Evolutionary conservation across 768 basidiomycete species (phyloP).

Genomic region (Amanita subjunquillea): DNA sequence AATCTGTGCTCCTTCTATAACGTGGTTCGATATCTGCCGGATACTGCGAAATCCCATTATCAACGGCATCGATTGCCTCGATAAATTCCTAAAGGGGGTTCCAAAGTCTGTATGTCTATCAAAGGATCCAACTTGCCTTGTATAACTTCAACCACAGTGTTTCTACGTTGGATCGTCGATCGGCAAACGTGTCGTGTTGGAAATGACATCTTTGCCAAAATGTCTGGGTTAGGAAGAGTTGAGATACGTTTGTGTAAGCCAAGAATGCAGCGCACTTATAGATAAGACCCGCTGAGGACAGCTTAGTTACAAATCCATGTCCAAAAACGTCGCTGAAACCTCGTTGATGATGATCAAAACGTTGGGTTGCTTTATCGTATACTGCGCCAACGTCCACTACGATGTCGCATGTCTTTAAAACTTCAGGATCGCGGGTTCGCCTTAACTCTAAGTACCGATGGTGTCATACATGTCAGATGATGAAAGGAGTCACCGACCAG

Average conservation of each 20-base stretch:
- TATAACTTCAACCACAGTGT: slow-evolving; percentile 86
- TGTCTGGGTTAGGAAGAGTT: slow-evolving; percentile 39
- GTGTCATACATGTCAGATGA: slow-evolving; percentile 1
- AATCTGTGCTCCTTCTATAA: slow-evolving; percentile 74
- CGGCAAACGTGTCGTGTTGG: slow-evolving; percentile 40
- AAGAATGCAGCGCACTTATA: slow-evolving; percentile 64
- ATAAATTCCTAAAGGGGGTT: slow-evolving; percentile 62
- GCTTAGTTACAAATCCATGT: slow-evolving; percentile 76
- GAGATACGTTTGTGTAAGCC: not conserved
- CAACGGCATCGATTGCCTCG: slow-evolving; percentile 89
- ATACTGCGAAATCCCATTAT: slow-evolving; percentile 90
- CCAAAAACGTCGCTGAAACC: slow-evolving; percentile 90
- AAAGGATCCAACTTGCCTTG: slow-evolving; percentile 34
- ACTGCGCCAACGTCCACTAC: slow-evolving; percentile 94
- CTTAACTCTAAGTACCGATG: slow-evolving; percentile 38
- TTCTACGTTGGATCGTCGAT: slow-evolving; percentile 49
- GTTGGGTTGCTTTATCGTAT: slow-evolving; percentile 68
- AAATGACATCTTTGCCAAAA: slow-evolving; percentile 81
- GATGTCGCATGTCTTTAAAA: slow-evolving; percentile 78
- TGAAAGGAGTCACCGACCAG: slow-evolving; percentile 36
- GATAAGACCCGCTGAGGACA: slow-evolving; percentile 86
- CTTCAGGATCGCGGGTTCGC: slow-evolving; percentile 61
- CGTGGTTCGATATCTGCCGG: slow-evolving; percentile 49
- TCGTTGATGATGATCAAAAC: slow-evolving; percentile 95
- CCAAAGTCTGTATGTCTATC: not conserved